These are phyloP conservation scores for Cubamyces sp. DNA, from an alignment of 768 basidiomycete genomes.

Conservation along the genomic window DNA sequence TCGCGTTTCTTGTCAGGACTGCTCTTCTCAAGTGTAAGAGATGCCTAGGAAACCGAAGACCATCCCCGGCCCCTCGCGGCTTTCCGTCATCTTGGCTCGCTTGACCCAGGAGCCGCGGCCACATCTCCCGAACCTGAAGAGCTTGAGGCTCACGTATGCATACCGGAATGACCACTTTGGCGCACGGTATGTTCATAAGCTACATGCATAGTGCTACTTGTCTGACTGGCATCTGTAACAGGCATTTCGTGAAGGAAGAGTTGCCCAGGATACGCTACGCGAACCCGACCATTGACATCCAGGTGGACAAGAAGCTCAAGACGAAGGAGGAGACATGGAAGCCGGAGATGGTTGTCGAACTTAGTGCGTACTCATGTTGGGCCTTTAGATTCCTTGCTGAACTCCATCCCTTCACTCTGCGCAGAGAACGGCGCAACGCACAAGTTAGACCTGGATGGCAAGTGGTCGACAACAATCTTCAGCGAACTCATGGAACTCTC, in stretches of 20 bases:
- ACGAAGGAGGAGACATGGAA: conserved; percentile 57
- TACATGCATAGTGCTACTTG: neutral
- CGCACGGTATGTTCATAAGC: conserved; percentile 54
- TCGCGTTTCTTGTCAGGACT: neutral
- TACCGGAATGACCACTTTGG: conserved; percentile 73
- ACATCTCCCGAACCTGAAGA: conserved; percentile 50
- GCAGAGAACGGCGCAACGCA: conserved; percentile 54
- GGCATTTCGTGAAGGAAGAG: conserved; percentile 82
- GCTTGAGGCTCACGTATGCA: conserved; percentile 59
- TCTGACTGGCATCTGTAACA: conserved; percentile 30
- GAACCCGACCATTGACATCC: conserved; percentile 68
- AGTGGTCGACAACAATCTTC: conserved; percentile 70
- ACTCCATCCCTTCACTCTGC: neutral
- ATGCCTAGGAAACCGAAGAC: conserved; percentile 38
- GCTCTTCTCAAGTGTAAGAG: neutral
- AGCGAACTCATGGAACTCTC: conserved; percentile 72
- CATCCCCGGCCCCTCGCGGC: conserved; percentile 53
- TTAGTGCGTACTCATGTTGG: conserved; percentile 52
- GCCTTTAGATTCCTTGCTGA: neutral
- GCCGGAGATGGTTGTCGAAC: conserved; percentile 63
- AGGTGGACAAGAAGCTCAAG: conserved; percentile 59
- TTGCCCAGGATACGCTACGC: conserved; percentile 77
- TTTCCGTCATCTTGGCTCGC: conserved; percentile 55
- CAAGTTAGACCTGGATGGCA: conserved; percentile 60
- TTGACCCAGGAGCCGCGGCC: conserved; percentile 59